Evolutionary conservation across 768 basidiomycete genomes (phyloP).

Genomic region (Auricularia heimuer): DNA sequence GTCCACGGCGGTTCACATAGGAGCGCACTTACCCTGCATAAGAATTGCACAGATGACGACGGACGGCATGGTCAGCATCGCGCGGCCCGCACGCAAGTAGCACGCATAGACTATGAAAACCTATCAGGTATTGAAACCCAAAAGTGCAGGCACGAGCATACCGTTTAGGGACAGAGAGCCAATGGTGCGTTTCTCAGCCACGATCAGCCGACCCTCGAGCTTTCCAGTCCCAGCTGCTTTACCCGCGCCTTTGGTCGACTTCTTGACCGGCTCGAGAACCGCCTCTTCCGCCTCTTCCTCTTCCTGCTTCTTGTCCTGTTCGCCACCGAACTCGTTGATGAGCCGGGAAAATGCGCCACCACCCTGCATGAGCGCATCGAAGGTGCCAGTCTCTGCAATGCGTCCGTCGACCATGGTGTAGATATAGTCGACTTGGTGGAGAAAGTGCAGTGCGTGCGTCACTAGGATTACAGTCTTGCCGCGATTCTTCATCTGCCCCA

Average conservation of each 20-base stretch:
- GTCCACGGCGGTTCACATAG: background rate
- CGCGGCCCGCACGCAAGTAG: constrained; percentile 49
- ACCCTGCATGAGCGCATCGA: constrained; percentile 36
- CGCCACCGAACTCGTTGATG: constrained; percentile 52
- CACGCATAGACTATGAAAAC: constrained; percentile 43
- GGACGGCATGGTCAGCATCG: constrained; percentile 39
- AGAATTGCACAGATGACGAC: constrained; percentile 38
- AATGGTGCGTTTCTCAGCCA: constrained; percentile 54
- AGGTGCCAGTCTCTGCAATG: constrained; percentile 43
- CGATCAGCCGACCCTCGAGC: constrained; percentile 56
- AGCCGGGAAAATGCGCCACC: constrained; percentile 49
- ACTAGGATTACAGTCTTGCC: constrained; percentile 47
- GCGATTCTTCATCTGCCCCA: constrained; percentile 31
- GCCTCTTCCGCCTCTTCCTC: constrained; percentile 22
- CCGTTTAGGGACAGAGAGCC: constrained; percentile 48
- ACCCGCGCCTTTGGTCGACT: constrained; percentile 25
- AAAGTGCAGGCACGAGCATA: constrained; percentile 14
- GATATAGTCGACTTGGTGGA: constrained; percentile 41
- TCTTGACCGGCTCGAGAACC: constrained; percentile 10
- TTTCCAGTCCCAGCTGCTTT: constrained; percentile 47
- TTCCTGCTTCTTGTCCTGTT: constrained; percentile 20
- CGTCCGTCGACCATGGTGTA: constrained; percentile 35
- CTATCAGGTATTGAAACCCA: background rate
- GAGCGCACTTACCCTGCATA: constrained; percentile 38
- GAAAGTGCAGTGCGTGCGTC: constrained; percentile 47